Conservation (phyloP, 1,139 yeast genomes). For the Protomyces inundatus region DNA sequence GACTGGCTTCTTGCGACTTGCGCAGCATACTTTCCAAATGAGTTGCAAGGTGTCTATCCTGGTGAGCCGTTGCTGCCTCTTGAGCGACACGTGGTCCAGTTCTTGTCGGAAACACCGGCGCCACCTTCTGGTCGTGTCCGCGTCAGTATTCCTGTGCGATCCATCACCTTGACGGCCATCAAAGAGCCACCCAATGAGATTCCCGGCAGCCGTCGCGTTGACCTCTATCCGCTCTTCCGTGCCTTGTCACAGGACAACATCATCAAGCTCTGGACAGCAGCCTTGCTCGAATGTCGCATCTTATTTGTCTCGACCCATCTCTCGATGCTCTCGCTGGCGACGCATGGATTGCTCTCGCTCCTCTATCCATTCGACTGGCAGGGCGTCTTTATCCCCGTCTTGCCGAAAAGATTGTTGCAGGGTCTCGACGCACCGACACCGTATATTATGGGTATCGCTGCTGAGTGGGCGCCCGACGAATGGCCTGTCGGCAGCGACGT, state of each 20-base stretch:
- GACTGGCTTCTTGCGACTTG: slow-evolving; percentile 31
- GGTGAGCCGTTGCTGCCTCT: slow-evolving; percentile 27
- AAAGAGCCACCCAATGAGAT: slow-evolving; percentile 28
- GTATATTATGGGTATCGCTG: slow-evolving; percentile 31
- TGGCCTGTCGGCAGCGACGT: slow-evolving; percentile 29
- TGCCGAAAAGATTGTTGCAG: slow-evolving; percentile 28
- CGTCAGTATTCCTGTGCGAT: slow-evolving; percentile 8
- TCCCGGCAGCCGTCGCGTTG: slow-evolving; percentile 31
- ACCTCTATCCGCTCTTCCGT: slow-evolving; percentile 31
- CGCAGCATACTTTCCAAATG: slow-evolving; percentile 23
- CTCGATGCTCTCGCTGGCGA: slow-evolving; percentile 28
- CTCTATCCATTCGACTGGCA: slow-evolving; percentile 32
- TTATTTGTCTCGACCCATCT: slow-evolving; percentile 28
- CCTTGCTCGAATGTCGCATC: slow-evolving; percentile 29
- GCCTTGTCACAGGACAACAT: slow-evolving; percentile 26
- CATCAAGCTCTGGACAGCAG: slow-evolving; percentile 30
- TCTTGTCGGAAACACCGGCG: slow-evolving; percentile 23
- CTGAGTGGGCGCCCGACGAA: background rate
- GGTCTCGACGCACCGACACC: slow-evolving; percentile 32
- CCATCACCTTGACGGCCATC: slow-evolving; percentile 25
- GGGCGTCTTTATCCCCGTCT: slow-evolving; percentile 32
- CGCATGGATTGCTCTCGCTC: slow-evolving; percentile 28
- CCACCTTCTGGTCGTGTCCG: slow-evolving; percentile 4
- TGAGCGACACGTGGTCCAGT: slow-evolving; percentile 29
- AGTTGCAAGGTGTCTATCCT: slow-evolving; percentile 2